Evolutionary conservation across 306 rosid species (phyloP).

Genomic region (Mimosa bimucronata): DNA sequence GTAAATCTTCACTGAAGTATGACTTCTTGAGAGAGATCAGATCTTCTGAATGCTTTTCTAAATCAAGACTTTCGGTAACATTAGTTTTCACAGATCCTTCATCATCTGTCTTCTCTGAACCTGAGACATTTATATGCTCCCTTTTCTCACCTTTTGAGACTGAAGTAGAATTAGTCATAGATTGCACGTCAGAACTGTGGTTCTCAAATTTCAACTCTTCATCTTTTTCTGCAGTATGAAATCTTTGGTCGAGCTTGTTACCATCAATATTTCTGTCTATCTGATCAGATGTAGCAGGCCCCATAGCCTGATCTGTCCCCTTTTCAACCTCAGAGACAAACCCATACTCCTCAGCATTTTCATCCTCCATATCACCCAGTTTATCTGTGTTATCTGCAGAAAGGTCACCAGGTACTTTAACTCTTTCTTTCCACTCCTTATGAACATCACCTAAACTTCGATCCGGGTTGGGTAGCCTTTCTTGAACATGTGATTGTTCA

Average conservation of each 20-base stretch:
- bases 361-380: constrained; percentile 60
- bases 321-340: constrained; percentile 72
- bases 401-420: constrained; percentile 66
- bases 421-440: constrained; percentile 76
- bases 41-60: constrained; percentile 49
- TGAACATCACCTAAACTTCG: constrained; percentile 79
- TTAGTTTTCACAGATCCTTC: constrained; percentile 49
- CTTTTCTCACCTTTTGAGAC: constrained; percentile 46
- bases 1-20: constrained; percentile 49
- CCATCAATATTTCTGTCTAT: constrained; percentile 53
- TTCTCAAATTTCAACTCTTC: constrained; percentile 58
- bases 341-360: constrained; percentile 84
- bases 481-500: constrained; percentile 53
- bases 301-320: constrained; percentile 90
- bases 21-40: constrained; percentile 64
- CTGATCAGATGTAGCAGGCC: constrained; percentile 88
- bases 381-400: constrained; percentile 49
- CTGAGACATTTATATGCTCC: constrained; percentile 51
- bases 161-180: constrained; percentile 42
- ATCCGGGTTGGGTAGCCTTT: constrained; percentile 71
- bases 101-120: constrained; percentile 42
- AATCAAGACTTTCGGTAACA: constrained; percentile 37
- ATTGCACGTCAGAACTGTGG: constrained; percentile 49
- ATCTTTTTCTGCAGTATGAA: constrained; percentile 45
- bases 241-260: constrained; percentile 47